Evolutionary conservation across 2,329 filamentous ascomycete species (phyloP), one percentile per base, ranked within the genome.

Genomic region (Sporothrix pallida): DNA sequence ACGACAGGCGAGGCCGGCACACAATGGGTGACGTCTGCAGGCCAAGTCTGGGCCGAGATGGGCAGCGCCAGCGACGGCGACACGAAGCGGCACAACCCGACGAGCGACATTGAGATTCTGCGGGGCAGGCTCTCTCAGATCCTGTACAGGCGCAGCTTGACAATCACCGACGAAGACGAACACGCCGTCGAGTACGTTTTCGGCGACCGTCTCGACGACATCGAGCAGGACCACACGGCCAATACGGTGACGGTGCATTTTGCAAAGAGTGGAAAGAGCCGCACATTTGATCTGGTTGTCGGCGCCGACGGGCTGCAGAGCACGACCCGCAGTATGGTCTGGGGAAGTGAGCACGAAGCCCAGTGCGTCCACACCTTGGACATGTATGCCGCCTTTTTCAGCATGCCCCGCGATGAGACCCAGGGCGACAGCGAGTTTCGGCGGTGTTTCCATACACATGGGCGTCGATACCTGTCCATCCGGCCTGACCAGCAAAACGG

Each of bases 231-330:
- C 0, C 74, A 76, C 7, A 44, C 58, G 2, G 26, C 58, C 58
- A 78, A 76, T 12, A 60, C 46, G 8, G 83, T 83, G 0, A 72
- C 78, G 12, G 82, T 81, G 2, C 79, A 75, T 3, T 84, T 90
- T 71, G 83, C 83, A 0, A 83, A 87, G 48, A 74, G 76, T 73
- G 86, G 86, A 0, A 76, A 79, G 3, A 79, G 74, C 2, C 80
- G 80, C 7, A 78, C 77, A 0, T 90, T 83, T 75, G 87, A 89
- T 77, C 75, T 90, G 0, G 79, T 90, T 0, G 82, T 90, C 60
- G 87, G 85, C 12, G 87, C 87, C 3, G 88, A 90, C 76, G 88
- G 88, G 0, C 83, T 86, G 48, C 81, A 83, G 9, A 88, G 86
- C 3, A 82, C 81, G 44, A 84, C 85, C n/a, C 82, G 86, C 9